phyloP scores from a whole-genome alignment of 345 rosid genomes.

The Melastoma malabathricum region DNA sequence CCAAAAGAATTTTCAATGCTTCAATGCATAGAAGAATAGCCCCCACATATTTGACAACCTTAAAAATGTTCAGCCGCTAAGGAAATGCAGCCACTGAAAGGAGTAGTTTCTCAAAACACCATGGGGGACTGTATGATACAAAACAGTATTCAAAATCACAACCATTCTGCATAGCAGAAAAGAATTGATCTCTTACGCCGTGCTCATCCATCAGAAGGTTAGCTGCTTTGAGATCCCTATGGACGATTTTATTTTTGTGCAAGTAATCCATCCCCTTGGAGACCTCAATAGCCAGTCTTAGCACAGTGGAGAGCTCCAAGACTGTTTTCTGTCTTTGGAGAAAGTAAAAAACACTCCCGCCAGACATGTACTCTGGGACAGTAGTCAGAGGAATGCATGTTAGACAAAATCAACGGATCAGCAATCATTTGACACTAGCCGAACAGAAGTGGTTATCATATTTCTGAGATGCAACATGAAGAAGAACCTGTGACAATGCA shows the following conservation, averaged over 20 bases:
- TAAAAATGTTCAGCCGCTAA: too few relatives aligned
- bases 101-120: too few relatives aligned
- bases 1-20: too few relatives aligned
- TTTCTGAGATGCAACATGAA: too few relatives aligned
- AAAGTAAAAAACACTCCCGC: conserved; percentile 55
- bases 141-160: too few relatives aligned
- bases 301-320: conserved; percentile 33
- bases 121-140: too few relatives aligned
- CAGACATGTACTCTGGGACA: conserved; percentile 45
- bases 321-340: conserved; percentile 42
- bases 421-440: not conserved
- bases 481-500: conserved; percentile 48
- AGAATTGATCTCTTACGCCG: conserved; percentile 29
- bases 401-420: not conserved
- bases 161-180: too few relatives aligned
- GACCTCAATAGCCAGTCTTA: conserved; percentile 53
- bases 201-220: conserved; percentile 60
- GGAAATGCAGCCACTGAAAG: too few relatives aligned
- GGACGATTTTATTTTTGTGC: conserved; percentile 32
- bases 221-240: conserved; percentile 58
- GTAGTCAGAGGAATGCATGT: conserved; percentile 5
- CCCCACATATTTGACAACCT: too few relatives aligned
- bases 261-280: conserved; percentile 60
- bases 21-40: too few relatives aligned
- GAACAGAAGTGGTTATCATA: too few relatives aligned